Base-by-base conservation (phyloP, 2,329 filamentous ascomycete genomes). In the Aspergillus sp. region DNA sequence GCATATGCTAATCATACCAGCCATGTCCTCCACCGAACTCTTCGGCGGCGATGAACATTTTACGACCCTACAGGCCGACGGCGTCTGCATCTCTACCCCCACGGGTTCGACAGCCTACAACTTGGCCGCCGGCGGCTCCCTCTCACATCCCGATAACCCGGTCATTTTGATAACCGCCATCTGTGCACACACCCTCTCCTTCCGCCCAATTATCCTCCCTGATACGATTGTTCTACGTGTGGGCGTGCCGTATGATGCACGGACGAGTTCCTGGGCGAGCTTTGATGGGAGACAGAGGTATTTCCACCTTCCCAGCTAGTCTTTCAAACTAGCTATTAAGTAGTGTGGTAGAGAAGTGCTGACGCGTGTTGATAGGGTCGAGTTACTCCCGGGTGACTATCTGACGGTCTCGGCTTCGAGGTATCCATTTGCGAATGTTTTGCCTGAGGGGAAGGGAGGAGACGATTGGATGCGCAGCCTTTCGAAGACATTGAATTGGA, bases 21-120 rank as follows among this genome's bases (percentile, higher is more conserved):
- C 93, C 57, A 94, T 99, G 91, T 95, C 92, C 11, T 89, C 88
- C 56, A 93, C 91, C 22, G 94, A 98, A 74, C 85, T 98, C 28
- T 97, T 97, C 74, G 93, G 93, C 22, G 94, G 97, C 70, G 92
- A 97, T 70, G 92, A 96, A 76, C 93, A 97, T 77, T 95, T 97
- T 76, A 97, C 95, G 0, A 96, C 93, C 0, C 87, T 98, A 7
- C 89, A 95, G 68, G 95, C 94, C 25, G 95, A 98, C 74, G 94
- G 94, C 13, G 87, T 98, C 62, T 97, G 93, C 73, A 91, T 98
- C 25, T 93, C 94, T 1, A 98, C 94, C 6, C 95, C 94, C 0
- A 98, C 95, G 0, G 95, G 94, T 15, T 95, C 91, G 6, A 98
- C 94, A 15, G 94, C 94, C 19, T 98, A 98, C 80, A 97, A 97